A percentile compares a stretch with the other conserved stretches of the same genome.
phyloP scores from a whole-genome alignment of 208 protist genomes.

The Trypanosoma rangeli region DNA sequence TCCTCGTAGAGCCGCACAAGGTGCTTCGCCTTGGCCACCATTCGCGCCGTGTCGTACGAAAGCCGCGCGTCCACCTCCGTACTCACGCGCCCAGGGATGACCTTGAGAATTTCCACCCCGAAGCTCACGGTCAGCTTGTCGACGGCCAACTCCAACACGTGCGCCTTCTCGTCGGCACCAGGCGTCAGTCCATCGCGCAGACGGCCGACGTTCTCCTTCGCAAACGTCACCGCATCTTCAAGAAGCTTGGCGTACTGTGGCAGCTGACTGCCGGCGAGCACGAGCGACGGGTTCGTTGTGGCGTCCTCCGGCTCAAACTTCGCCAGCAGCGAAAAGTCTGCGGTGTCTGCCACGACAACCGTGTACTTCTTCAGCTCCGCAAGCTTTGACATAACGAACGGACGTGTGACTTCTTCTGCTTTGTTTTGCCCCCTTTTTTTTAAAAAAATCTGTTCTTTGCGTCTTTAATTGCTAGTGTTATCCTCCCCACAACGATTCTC shows the following conservation, averaged over 20 bases:
- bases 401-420: not conserved
- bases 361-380: conserved; percentile 70
- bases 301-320: conserved; percentile 95
- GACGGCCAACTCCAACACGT: conserved; percentile 66
- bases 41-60: conserved; percentile 94
- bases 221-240: conserved; percentile 91
- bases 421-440: too few relatives aligned
- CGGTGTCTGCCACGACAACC: conserved; percentile 96
- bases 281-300: conserved; percentile 98
- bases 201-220: conserved; percentile 62
- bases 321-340: conserved; percentile 94
- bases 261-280: conserved; percentile 90
- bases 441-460: too few relatives aligned
- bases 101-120: conserved; percentile 97
- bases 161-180: conserved; percentile 33
- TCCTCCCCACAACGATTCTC: too few relatives aligned
- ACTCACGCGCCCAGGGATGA: conserved; percentile 95
- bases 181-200: conserved; percentile 43
- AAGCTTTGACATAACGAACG: conserved; percentile 57
- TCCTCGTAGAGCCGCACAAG: conserved; percentile 95
- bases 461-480: too few relatives aligned
- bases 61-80: conserved; percentile 97
- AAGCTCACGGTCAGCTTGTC: conserved; percentile 96
- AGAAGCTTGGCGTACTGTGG: conserved; percentile 88
- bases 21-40: conserved; percentile 92